Conservation (phyloP, 2,329 filamentous ascomycete genomes). For the Geosmithia putterillii region DNA sequence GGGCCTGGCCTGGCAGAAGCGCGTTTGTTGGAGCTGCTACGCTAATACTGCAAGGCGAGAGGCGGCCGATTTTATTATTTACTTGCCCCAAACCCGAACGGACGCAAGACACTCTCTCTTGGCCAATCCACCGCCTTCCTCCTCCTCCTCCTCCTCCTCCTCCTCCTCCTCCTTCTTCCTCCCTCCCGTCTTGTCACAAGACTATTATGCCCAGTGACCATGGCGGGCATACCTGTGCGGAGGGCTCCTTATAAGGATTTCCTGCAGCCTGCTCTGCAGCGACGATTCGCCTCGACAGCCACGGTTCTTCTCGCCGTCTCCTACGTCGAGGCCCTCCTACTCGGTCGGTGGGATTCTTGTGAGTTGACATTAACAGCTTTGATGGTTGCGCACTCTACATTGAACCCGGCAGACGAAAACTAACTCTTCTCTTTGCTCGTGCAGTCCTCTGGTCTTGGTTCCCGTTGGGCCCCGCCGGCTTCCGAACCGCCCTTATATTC, state of each 20-base stretch:
- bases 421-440: conserved; percentile 2
- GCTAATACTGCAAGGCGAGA: background rate
- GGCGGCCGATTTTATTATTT: conserved; percentile 1
- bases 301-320: conserved; percentile 57
- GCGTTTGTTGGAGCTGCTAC: background rate
- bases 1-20: background rate
- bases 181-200: conserved; percentile 12
- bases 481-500: conserved; percentile 67
- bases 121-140: background rate
- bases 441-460: conserved; percentile 79
- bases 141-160: background rate
- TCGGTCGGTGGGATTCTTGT: conserved; percentile 62
- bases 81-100: background rate
- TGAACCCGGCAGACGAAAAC: background rate
- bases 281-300: conserved; percentile 71
- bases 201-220: conserved; percentile 31
- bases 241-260: conserved; percentile 71
- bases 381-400: no score
- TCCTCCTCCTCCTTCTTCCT: background rate
- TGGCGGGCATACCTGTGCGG: conserved; percentile 42
- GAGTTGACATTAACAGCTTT: no score
- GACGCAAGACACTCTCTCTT: background rate
- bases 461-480: conserved; percentile 61
- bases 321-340: conserved; percentile 58
- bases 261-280: conserved; percentile 76